These are phyloP conservation scores for Pseudodiploospora longispora DNA, from an alignment of 2,329 filamentous ascomycete species.

Conservation along the genomic window DNA sequence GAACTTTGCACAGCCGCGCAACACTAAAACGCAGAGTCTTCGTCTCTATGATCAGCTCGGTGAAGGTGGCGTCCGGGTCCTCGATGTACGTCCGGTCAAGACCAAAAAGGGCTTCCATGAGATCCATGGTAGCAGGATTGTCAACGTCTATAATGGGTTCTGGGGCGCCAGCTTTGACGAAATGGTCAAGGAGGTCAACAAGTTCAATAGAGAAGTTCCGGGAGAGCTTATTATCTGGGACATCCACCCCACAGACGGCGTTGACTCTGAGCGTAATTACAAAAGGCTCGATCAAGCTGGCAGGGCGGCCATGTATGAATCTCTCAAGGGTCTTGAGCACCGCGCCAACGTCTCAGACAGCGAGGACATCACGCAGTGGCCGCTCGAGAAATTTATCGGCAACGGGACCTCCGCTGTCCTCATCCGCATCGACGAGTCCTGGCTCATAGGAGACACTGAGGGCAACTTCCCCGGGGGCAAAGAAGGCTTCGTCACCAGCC, in stretches of 20 bases:
- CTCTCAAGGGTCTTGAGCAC: conserved; percentile 16
- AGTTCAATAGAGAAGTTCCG: conserved; percentile 19
- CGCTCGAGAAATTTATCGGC: conserved; percentile 19
- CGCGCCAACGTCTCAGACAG: conserved; percentile 13
- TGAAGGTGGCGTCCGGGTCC: conserved; percentile 20
- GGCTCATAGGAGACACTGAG: conserved; percentile 9
- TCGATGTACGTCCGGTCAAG: conserved; percentile 19
- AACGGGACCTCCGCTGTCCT: conserved; percentile 17
- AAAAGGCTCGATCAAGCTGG: conserved; percentile 4
- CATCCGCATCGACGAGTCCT: conserved; percentile 17
- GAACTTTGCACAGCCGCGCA: conserved; percentile 8
- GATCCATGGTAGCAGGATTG: conserved; percentile 13
- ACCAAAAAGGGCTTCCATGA: conserved; percentile 9
- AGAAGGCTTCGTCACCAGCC: conserved; percentile 19
- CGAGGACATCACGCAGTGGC: conserved; percentile 17
- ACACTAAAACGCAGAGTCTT: conserved; percentile 17
- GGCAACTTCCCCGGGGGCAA: conserved; percentile 15
- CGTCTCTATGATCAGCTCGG: conserved; percentile 17
- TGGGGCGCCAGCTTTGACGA: conserved; percentile 17
- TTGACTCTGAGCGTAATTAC: not conserved
- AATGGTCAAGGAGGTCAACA: conserved; percentile 21
- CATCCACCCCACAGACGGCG: conserved; percentile 11
- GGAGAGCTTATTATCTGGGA: conserved; percentile 28
- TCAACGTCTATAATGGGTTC: conserved; percentile 14
- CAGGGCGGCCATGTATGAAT: conserved; percentile 11